A percentile compares a stretch with the other conserved stretches of the same genome.
Conservation (phyloP, 306 rosid species). For the Citrullus colocynthis region DNA sequence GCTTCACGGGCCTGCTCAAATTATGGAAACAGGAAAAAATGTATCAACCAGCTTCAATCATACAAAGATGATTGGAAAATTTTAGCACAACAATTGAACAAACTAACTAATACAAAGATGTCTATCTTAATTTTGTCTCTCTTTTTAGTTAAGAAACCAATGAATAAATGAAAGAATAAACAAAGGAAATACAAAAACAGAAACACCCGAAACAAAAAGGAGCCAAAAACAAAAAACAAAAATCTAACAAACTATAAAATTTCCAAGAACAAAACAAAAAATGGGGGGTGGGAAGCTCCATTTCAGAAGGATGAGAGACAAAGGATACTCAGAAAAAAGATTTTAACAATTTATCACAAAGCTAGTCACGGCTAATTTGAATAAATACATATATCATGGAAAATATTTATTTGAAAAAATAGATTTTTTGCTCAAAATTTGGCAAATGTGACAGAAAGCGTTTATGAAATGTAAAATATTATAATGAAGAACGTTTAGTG, state of each 20-base stretch:
- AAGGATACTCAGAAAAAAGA: neutral
- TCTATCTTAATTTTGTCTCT: neutral
- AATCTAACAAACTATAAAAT: neutral
- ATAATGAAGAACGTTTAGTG: neutral
- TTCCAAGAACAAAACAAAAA: neutral
- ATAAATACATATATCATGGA: neutral
- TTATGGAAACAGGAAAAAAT: neutral
- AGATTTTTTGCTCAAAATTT: neutral
- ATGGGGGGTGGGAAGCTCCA: neutral
- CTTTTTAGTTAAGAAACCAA: neutral
- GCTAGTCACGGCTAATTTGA: neutral
- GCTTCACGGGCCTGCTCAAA: conserved; percentile 85
- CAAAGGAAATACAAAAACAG: neutral
- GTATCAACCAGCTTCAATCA: neutral
- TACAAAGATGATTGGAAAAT: neutral
- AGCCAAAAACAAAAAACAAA: neutral
- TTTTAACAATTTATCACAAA: neutral
- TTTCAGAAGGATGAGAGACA: neutral
- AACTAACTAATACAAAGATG: neutral
- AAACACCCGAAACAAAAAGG: neutral
- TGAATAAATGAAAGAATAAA: neutral
- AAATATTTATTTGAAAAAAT: neutral
- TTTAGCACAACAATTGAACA: neutral
- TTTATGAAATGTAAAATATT: neutral
- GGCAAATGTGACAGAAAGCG: neutral